These are phyloP conservation scores for Babesia caballi DNA, from an alignment of 169 alveolate genomes.

Conservation along the genomic window DNA sequence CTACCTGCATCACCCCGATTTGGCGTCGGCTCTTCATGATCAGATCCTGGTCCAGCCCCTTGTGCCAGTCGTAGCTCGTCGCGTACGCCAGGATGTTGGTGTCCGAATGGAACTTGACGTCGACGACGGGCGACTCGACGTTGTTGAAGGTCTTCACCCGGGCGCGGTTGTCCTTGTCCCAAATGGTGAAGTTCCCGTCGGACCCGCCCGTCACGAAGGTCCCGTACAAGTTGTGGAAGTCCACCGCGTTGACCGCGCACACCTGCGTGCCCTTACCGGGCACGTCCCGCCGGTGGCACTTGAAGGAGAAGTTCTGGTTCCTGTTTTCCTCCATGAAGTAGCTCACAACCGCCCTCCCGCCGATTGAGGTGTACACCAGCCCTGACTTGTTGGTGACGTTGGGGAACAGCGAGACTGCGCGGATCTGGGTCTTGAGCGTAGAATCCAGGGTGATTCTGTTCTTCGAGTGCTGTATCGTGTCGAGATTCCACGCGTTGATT, in stretches of 20 bases:
- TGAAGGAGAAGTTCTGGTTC: constrained; percentile 53
- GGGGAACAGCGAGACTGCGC: constrained; percentile 59
- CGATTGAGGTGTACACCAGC: constrained; percentile 51
- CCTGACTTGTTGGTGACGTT: constrained; percentile 38
- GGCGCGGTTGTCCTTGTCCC: constrained; percentile 65
- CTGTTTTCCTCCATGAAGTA: constrained; percentile 46
- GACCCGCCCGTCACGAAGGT: constrained; percentile 68
- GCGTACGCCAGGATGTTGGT: constrained; percentile 64
- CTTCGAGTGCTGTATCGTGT: constrained; percentile 46
- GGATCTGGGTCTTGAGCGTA: constrained; percentile 38
- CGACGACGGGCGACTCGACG: constrained; percentile 64
- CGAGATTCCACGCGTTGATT: constrained; percentile 52
- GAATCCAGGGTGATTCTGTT: constrained; percentile 45
- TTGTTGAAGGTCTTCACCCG: constrained; percentile 54
- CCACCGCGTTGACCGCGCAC: constrained; percentile 63
- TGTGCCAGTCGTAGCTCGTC: constrained; percentile 68
- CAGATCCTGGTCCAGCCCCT: constrained; percentile 40
- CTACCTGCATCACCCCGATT: constrained; percentile 59
- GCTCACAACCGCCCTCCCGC: constrained; percentile 62
- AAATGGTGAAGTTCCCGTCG: constrained; percentile 59
- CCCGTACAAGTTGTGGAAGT: constrained; percentile 56
- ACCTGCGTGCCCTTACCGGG: constrained; percentile 32
- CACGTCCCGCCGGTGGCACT: constrained; percentile 60
- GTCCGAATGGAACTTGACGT: constrained; percentile 55
- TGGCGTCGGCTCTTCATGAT: constrained; percentile 21